A percentile compares a stretch with the other conserved stretches of the same genome.
Conservation (phyloP, 352 stramenopile species). For the Pythium myriotylum region DNA sequence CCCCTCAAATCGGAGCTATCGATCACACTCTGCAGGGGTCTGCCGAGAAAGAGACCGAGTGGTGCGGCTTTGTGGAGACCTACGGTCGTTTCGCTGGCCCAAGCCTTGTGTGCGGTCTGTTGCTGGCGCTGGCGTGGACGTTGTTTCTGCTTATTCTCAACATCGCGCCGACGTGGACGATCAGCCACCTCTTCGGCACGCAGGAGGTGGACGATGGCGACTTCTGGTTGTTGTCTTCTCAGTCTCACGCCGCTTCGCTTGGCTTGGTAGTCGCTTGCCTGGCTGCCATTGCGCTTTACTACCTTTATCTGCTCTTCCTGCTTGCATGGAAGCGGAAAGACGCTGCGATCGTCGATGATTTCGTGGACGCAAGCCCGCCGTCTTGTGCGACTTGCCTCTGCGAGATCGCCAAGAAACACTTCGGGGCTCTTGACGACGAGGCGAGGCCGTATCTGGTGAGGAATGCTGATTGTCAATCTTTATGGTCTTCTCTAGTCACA, state of each 20-base stretch:
- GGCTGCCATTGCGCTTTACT: constrained; percentile 10
- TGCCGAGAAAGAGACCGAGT: constrained; percentile 1
- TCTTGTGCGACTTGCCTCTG: constrained; percentile 20
- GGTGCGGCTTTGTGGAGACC: constrained; percentile 20
- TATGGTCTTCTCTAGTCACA: background rate
- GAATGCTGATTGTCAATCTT: background rate
- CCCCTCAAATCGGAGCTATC: background rate
- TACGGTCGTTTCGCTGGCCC: constrained; percentile 23
- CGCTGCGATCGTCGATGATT: constrained; percentile 11
- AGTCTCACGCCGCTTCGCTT: background rate
- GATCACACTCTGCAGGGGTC: too few species aligned
- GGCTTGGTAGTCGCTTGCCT: constrained; percentile 9
- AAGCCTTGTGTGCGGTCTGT: background rate
- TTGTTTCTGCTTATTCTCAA: constrained; percentile 20
- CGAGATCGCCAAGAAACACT: constrained; percentile 7
- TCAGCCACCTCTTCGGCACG: constrained; percentile 18
- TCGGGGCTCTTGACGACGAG: constrained; percentile 15
- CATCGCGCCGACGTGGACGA: constrained; percentile 15
- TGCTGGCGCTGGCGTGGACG: constrained; percentile 11
- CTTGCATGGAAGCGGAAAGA: constrained; percentile 20
- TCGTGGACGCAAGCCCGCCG: background rate
- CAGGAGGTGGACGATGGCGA: constrained; percentile 18
- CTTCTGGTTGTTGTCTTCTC: constrained; percentile 17
- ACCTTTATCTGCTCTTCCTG: constrained; percentile 16
- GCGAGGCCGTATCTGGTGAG: constrained; percentile 21